Conservation (phyloP, 2,329 filamentous ascomycete genomes). For the Geosmithia morbida region DNA sequence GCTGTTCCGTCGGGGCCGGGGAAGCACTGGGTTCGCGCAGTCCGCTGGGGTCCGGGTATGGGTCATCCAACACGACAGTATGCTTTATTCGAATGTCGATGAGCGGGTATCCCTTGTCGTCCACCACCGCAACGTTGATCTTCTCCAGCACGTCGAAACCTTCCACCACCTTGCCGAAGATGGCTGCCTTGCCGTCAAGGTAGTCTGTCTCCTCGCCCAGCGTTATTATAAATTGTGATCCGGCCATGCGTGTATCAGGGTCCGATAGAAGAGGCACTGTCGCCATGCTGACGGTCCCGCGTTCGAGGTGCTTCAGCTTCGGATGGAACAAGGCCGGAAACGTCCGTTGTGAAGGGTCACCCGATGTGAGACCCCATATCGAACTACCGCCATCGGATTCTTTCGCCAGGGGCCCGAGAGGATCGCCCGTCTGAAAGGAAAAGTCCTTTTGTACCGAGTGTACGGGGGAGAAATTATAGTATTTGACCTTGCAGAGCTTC, state of each 20-base stretch:
- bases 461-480: slow-evolving; percentile 94
- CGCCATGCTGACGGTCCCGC: slow-evolving; percentile 96
- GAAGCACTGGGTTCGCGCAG: slow-evolving; percentile 66
- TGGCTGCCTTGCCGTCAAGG: slow-evolving; percentile 82
- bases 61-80: slow-evolving; percentile 83
- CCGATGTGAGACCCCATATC: slow-evolving; percentile 75
- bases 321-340: slow-evolving; percentile 77
- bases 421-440: slow-evolving; percentile 92
- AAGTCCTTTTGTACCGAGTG: slow-evolving; percentile 91
- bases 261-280: slow-evolving; percentile 64
- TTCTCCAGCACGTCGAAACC: slow-evolving; percentile 90
- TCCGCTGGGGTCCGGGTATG: slow-evolving; percentile 68
- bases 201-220: slow-evolving; percentile 81
- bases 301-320: slow-evolving; percentile 77
- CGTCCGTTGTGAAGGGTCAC: slow-evolving; percentile 50
- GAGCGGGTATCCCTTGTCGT: slow-evolving; percentile 72
- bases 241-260: slow-evolving; percentile 69
- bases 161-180: slow-evolving; percentile 92
- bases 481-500: slow-evolving; percentile 97
- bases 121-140: slow-evolving; percentile 80
- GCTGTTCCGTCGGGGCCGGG: slow-evolving; percentile 67
- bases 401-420: slow-evolving; percentile 69
- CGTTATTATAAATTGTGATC: slow-evolving; percentile 88
- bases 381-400: slow-evolving; percentile 87
- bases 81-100: slow-evolving; percentile 94